Evolutionary conservation across 441 rosid species (phyloP).

Genomic region (Breynia disticha): DNA sequence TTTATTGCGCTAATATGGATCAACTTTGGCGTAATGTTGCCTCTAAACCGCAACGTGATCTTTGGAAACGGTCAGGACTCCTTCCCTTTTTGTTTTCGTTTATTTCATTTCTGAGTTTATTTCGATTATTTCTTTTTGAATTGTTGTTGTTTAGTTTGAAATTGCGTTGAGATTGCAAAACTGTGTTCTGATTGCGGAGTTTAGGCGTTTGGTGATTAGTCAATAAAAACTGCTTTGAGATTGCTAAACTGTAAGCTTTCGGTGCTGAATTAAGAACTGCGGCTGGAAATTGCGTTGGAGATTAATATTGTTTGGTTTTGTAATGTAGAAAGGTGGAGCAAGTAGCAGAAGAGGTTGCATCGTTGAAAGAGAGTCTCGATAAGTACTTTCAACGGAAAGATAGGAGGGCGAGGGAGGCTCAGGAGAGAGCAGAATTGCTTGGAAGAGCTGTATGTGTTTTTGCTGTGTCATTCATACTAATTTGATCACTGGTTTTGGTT

Average conservation of each 20-base stretch:
- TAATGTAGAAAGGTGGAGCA: conserved; percentile 77
- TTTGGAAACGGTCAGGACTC: conserved; percentile 65
- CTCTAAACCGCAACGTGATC: conserved; percentile 85
- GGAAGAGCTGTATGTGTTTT: conserved; percentile 56
- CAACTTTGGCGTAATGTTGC: conserved; percentile 76
- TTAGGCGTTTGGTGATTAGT: too few species aligned
- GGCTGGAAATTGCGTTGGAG: too few species aligned
- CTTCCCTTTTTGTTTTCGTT: background rate
- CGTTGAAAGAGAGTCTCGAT: conserved; percentile 67
- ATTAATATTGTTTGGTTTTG: background rate
- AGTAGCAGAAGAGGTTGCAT: conserved; percentile 77
- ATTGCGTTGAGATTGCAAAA: too few species aligned
- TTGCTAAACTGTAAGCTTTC: too few species aligned
- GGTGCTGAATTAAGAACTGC: too few species aligned
- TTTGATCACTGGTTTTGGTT: background rate
- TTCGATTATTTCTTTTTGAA: background rate
- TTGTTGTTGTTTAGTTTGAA: too few species aligned
- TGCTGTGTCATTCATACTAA: background rate
- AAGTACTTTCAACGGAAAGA: conserved; percentile 60
- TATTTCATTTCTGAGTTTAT: background rate
- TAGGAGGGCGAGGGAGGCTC: conserved; percentile 61
- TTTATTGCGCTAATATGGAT: conserved; percentile 72
- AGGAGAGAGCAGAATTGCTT: conserved; percentile 82
- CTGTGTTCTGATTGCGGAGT: too few species aligned
- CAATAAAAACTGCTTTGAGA: too few species aligned